phyloP scores from a whole-genome alignment of 192 early-diverging fungal species.

The Mortierella alpina region DNA sequence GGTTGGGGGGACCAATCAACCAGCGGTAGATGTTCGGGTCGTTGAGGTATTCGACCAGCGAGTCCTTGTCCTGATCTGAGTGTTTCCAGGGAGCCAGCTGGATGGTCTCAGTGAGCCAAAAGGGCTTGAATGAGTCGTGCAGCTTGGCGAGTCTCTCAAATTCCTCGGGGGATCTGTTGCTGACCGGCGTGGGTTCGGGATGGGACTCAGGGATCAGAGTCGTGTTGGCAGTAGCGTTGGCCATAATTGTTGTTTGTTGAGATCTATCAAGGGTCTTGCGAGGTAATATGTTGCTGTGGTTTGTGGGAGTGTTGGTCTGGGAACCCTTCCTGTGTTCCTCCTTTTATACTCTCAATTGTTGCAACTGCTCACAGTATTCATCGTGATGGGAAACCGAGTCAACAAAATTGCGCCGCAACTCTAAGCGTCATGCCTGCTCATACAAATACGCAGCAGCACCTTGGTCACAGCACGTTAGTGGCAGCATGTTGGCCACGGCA shows the following conservation, averaged over 20 bases:
- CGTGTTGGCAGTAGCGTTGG: not conserved
- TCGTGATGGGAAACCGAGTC: too few species aligned
- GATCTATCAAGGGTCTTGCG: not conserved
- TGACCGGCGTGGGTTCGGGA: not conserved
- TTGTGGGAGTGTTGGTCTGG: too few species aligned
- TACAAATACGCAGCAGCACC: too few species aligned
- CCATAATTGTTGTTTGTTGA: not conserved
- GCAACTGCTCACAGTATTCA: too few species aligned
- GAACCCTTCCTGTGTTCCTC: too few species aligned
- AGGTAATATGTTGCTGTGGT: too few species aligned
- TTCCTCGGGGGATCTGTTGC: constrained; percentile 8
- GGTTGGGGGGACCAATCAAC: constrained; percentile 28
- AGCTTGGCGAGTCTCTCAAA: not conserved
- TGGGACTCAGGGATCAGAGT: not conserved
- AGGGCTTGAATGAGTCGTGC: constrained; percentile 20
- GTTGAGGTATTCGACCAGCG: constrained; percentile 23
- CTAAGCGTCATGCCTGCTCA: too few species aligned
- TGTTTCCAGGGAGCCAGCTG: constrained; percentile 10
- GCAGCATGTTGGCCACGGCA: too few species aligned
- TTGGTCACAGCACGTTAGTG: too few species aligned
- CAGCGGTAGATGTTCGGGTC: constrained; percentile 17
- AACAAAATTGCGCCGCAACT: too few species aligned
- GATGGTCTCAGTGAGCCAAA: constrained; percentile 41
- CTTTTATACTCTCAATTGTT: too few species aligned
- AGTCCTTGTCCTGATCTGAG: constrained; percentile 22